A percentile compares a stretch with the other conserved stretches of the same genome.
Evolutionary conservation across 768 basidiomycete genomes (phyloP).

Genomic region (Lepiota brunneoincarnata): DNA sequence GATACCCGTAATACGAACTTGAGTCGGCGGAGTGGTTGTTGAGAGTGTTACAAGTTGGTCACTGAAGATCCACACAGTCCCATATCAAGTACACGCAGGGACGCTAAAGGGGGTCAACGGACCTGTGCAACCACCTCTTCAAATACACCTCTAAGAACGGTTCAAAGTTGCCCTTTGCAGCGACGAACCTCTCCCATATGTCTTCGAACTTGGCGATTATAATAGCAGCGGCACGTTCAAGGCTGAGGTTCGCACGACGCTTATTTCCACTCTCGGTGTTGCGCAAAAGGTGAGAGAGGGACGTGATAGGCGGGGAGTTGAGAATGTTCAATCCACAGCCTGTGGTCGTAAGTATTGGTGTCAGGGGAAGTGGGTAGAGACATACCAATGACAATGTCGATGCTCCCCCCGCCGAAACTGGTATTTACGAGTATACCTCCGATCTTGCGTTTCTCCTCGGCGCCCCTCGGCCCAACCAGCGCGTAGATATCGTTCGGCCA

Average conservation of each 20-base stretch:
- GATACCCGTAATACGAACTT: constrained; percentile 80
- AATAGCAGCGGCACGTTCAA: constrained; percentile 74
- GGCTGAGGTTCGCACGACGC: constrained; percentile 37
- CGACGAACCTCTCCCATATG: constrained; percentile 76
- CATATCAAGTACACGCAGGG: neutral
- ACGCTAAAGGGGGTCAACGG: constrained; percentile 30
- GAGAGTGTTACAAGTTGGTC: constrained; percentile 83
- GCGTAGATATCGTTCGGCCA: constrained; percentile 98
- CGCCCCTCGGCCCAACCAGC: constrained; percentile 40
- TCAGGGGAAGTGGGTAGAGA: neutral
- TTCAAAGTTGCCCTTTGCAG: constrained; percentile 65
- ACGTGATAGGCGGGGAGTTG: constrained; percentile 79
- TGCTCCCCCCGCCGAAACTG: constrained; percentile 67
- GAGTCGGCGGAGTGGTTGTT: constrained; percentile 63
- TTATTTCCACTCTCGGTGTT: constrained; percentile 30
- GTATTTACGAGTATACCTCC: constrained; percentile 93
- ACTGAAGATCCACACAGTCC: constrained; percentile 34
- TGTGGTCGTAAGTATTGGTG: constrained; percentile 25
- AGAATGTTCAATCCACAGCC: constrained; percentile 89
- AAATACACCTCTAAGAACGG: constrained; percentile 82
- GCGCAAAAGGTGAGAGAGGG: constrained; percentile 63
- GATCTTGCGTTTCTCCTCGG: constrained; percentile 66
- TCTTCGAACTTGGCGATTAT: constrained; percentile 75
- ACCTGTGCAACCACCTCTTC: constrained; percentile 90
- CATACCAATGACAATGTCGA: constrained; percentile 81